Percentiles rank a stretch among this genome's conserved stretches.
These are phyloP conservation scores for Arachis stenosperma DNA, from an alignment of 306 rosid species.

Conservation along the genomic window DNA sequence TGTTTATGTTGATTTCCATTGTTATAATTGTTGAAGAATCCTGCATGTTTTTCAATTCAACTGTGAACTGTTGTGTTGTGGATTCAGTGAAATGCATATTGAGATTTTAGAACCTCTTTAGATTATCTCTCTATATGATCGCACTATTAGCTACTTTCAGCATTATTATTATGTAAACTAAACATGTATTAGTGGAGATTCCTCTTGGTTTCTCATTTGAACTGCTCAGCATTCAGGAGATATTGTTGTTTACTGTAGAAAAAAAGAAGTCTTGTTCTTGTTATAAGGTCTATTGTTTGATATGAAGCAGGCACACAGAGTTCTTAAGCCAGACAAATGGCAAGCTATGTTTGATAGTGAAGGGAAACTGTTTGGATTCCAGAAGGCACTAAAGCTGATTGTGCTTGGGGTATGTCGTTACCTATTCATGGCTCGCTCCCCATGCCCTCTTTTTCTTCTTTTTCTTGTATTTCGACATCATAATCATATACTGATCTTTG, in stretches of 20 bases:
- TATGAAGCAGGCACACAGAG: constrained; percentile 70
- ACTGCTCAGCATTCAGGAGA: background rate
- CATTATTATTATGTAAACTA: constrained; percentile 16
- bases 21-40: background rate
- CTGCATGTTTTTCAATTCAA: constrained; percentile 3
- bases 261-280: constrained; percentile 16
- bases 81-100: constrained; percentile 3
- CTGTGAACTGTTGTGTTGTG: background rate
- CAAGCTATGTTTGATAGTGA: constrained; percentile 76
- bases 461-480: background rate
- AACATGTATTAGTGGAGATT: constrained; percentile 18
- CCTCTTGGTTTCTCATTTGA: constrained; percentile 16
- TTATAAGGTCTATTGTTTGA: constrained; percentile 24
- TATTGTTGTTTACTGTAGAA: constrained; percentile 17
- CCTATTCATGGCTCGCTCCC: constrained; percentile 19
- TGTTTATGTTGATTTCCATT: constrained; percentile 7
- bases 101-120: constrained; percentile 10
- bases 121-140: background rate
- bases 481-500: constrained; percentile 29
- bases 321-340: constrained; percentile 94
- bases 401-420: constrained; percentile 75
- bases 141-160: background rate
- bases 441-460: background rate
- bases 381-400: constrained; percentile 82
- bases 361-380: constrained; percentile 79